A percentile compares a stretch with the other conserved stretches of the same genome.
Evolutionary conservation across 192 early-diverging fungal genomes (phyloP).

Genomic region (Haplosporangium gracile): DNA sequence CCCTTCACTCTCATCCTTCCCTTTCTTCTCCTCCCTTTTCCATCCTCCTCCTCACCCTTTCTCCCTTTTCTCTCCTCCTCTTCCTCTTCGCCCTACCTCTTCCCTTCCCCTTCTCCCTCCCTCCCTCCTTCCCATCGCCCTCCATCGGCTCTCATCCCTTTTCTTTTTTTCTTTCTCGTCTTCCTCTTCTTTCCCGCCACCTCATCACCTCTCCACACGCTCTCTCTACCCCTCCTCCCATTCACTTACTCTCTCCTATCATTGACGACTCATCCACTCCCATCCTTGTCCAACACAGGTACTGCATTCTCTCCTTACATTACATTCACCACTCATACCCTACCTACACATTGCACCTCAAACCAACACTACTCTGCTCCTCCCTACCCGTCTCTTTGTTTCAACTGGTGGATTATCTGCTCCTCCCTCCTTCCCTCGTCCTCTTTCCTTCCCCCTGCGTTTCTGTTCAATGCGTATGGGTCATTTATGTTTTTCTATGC

Average conservation of each 20-base stretch:
- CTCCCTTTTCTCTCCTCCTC: neutral
- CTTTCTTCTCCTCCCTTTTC: neutral
- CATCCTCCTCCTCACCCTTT: neutral
- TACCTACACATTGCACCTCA: neutral
- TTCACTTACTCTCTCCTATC: neutral
- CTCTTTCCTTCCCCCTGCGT: neutral
- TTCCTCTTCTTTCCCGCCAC: too few species aligned
- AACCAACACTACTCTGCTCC: neutral
- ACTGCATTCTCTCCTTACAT: neutral
- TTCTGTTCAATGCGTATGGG: neutral
- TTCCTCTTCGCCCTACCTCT: neutral
- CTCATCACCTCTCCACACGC: too few species aligned
- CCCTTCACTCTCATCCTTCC: neutral
- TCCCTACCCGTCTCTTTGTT: neutral
- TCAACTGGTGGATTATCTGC: neutral
- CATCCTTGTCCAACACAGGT: slow-evolving; percentile 1
- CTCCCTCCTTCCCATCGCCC: neutral
- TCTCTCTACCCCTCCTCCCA: too few species aligned
- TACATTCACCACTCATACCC: neutral
- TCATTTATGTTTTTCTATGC: neutral
- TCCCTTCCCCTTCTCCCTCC: neutral
- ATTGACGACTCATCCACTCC: neutral
- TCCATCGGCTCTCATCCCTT: too few species aligned
- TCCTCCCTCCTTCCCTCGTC: neutral
- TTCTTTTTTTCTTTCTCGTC: too few species aligned